Percentiles rank a stretch among this genome's conserved stretches.
These are phyloP conservation scores for Gnomoniopsis smithogilvyi DNA, from an alignment of 2,329 filamentous ascomycete genomes.

Conservation along the genomic window DNA sequence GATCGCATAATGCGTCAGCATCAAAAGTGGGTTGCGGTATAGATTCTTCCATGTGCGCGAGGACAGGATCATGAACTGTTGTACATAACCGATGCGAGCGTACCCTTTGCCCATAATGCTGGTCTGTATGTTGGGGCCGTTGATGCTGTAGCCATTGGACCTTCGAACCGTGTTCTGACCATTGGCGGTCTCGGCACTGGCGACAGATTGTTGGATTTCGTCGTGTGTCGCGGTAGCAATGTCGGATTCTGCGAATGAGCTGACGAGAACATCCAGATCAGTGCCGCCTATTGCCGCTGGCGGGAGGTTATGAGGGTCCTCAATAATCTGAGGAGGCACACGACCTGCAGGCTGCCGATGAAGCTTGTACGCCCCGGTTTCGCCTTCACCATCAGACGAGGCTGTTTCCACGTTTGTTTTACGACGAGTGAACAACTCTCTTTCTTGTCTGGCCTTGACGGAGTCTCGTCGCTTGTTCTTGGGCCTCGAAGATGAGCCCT, in stretches of 20 bases:
- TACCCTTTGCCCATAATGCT: conserved; percentile 74
- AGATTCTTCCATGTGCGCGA: conserved; percentile 94
- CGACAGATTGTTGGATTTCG: conserved; percentile 71
- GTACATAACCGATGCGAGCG: conserved; percentile 70
- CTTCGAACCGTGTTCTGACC: conserved; percentile 47
- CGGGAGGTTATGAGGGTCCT: conserved; percentile 65
- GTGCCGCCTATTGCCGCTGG: conserved; percentile 61
- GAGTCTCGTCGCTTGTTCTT: conserved; percentile 73
- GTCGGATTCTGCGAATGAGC: conserved; percentile 72
- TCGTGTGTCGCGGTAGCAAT: conserved; percentile 72
- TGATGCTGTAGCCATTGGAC: conserved; percentile 46
- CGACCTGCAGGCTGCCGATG: conserved; percentile 40
- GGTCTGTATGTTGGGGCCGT: conserved; percentile 46
- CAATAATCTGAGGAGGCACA: conserved; percentile 57
- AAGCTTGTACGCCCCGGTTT: conserved; percentile 48
- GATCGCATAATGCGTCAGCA: conserved; percentile 98
- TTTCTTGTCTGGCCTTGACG: conserved; percentile 80
- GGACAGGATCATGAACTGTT: conserved; percentile 88
- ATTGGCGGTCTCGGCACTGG: conserved; percentile 64
- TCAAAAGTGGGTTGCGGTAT: conserved; percentile 95
- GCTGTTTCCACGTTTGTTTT: conserved; percentile 60
- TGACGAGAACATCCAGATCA: conserved; percentile 78
- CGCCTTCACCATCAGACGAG: conserved; percentile 53
- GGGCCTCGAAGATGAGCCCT: conserved; percentile 61
- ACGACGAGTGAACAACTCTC: conserved; percentile 84